Percentiles rank a stretch among this genome's conserved stretches.
Conservation (phyloP, 805 yeast species). For the Zygosaccharomyces rouxii region DNA sequence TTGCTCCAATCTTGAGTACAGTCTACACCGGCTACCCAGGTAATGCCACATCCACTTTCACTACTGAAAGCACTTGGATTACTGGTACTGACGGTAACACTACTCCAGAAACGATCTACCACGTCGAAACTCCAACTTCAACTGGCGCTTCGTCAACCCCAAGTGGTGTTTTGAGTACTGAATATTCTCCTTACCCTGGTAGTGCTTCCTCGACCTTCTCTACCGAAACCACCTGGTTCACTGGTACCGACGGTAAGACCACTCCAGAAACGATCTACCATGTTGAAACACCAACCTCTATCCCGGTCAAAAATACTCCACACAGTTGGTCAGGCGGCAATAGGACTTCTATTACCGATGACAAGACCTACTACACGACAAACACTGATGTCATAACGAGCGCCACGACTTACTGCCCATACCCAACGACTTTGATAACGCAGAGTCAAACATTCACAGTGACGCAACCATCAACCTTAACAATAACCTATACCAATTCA, state of each 20-base stretch:
- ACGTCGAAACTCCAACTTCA: too few species aligned
- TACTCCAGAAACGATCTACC: too few species aligned
- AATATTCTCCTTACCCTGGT: too few species aligned
- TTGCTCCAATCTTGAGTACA: not conserved
- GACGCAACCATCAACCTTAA: constrained; percentile 72
- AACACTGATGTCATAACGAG: constrained; percentile 17
- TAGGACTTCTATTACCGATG: not conserved
- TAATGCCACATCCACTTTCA: too few species aligned
- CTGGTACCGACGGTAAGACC: constrained; percentile 3
- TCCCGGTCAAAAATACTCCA: not conserved
- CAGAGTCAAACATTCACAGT: constrained; percentile 69
- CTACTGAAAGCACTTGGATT: too few species aligned
- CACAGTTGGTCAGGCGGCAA: not conserved
- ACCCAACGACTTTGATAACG: constrained; percentile 58
- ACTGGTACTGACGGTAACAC: too few species aligned
- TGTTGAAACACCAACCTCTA: constrained; percentile 12
- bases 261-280: constrained; percentile 15
- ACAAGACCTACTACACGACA: constrained; percentile 9
- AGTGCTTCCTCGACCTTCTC: too few species aligned
- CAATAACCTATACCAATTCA: constrained; percentile 84
- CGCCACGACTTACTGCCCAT: constrained; percentile 77
- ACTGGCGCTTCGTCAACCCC: too few species aligned
- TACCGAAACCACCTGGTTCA: constrained; percentile 1
- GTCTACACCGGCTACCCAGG: too few species aligned
- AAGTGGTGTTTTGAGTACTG: too few species aligned